A percentile compares a stretch with the other conserved stretches of the same genome.
These are phyloP conservation scores for Oryza longistaminata DNA, from an alignment of 176 grass and related monocot species.

Conservation along the genomic window DNA sequence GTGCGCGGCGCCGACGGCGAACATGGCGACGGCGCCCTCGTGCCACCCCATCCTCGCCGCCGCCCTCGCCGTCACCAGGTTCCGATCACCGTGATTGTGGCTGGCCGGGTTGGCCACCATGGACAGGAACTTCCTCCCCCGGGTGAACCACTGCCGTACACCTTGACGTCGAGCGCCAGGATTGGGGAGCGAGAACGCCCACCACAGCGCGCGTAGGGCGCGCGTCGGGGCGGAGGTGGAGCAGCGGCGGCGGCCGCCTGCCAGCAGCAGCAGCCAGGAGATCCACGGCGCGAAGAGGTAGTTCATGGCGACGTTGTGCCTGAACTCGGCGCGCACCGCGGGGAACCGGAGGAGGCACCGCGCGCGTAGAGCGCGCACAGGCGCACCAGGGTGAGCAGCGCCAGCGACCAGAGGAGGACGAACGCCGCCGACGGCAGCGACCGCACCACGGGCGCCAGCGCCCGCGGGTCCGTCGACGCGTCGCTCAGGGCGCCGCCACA, in stretches of 20 bases:
- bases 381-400: conserved; percentile 64
- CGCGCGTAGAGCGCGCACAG: conserved; percentile 58
- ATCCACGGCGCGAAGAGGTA: conserved; percentile 96
- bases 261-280: conserved; percentile 84
- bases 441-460: conserved; percentile 26
- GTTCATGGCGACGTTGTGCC: conserved; percentile 93
- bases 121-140: conserved; percentile 73
- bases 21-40: conserved; percentile 81
- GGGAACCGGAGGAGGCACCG: conserved; percentile 65
- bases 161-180: conserved; percentile 77
- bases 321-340: conserved; percentile 75
- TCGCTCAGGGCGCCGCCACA: conserved; percentile 76
- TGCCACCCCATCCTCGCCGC: conserved; percentile 76
- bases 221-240: conserved; percentile 43
- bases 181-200: conserved; percentile 74
- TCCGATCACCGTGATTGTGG: conserved; percentile 92
- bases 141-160: conserved; percentile 95
- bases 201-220: conserved; percentile 52
- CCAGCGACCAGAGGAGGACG: conserved; percentile 76
- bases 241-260: conserved; percentile 68
- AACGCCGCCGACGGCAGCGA: conserved; percentile 71
- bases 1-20: conserved; percentile 76
- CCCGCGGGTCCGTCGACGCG: conserved; percentile 38
- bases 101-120: conserved; percentile 92
- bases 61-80: conserved; percentile 68